phyloP scores from a whole-genome alignment of 306 rosid species.

The Inga leiocalycina region DNA sequence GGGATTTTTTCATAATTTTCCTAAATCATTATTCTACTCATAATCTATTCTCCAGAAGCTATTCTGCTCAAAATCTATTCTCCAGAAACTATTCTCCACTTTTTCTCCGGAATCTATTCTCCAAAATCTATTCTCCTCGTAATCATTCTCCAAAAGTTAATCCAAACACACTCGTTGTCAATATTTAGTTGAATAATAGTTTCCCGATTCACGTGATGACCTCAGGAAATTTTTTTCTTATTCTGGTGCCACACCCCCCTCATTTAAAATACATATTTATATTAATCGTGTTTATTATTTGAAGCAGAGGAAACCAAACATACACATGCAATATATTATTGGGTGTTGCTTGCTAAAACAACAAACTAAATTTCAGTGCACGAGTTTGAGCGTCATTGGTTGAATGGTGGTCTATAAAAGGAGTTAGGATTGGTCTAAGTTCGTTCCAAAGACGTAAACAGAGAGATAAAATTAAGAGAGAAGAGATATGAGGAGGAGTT shows the following conservation, averaged over 20 bases:
- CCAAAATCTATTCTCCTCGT: no score
- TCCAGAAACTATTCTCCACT: no score
- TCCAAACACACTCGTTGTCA: no score
- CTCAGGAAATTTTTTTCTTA: not conserved
- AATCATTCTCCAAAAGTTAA: no score
- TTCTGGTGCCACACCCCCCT: not conserved
- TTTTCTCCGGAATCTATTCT: no score
- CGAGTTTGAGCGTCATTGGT: not conserved
- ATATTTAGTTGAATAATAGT: not conserved
- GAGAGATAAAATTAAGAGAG: not conserved
- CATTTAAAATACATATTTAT: not conserved
- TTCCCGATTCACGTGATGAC: not conserved
- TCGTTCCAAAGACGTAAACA: not conserved
- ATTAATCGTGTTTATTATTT: not conserved
- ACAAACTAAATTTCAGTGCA: not conserved
- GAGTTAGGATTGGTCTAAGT: not conserved
- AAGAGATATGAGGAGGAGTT: constrained; percentile 11
- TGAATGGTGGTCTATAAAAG: not conserved
- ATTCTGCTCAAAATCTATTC: no score
- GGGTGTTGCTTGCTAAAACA: not conserved
- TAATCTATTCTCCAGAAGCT: no score
- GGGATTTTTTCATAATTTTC: no score
- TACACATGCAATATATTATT: not conserved
- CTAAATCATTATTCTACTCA: no score
- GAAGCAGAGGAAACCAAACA: not conserved